Percentiles rank a stretch among this genome's conserved stretches.
These are phyloP conservation scores for Candida odintsovae DNA, from an alignment of 805 yeast genomes.

Conservation along the genomic window DNA sequence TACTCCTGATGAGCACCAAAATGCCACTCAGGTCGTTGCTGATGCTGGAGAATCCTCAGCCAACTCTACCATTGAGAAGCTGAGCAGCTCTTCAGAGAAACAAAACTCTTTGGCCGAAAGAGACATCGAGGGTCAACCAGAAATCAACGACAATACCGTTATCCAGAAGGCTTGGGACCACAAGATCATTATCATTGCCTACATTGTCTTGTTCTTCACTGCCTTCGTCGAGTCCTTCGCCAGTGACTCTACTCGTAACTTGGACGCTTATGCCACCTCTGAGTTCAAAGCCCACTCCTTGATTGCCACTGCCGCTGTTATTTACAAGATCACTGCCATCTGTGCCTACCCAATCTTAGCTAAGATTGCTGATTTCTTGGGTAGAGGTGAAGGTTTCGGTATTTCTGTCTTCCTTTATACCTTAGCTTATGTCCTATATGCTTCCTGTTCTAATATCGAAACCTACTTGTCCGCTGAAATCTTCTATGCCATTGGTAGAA, in stretches of 20 bases:
- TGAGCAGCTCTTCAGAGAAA: no score
- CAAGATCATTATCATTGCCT: no score
- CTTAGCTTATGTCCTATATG: slow-evolving; percentile 29
- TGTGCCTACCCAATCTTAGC: slow-evolving; percentile 33
- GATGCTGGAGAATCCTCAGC: no score
- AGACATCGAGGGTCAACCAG: no score
- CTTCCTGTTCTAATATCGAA: slow-evolving; percentile 27
- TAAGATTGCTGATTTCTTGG: slow-evolving; percentile 31
- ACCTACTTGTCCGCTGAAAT: slow-evolving; percentile 30
- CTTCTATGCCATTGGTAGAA: slow-evolving; percentile 32
- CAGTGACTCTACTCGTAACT: slow-evolving; percentile 19
- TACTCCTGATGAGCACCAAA: no score
- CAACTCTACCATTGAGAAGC: no score
- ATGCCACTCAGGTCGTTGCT: no score
- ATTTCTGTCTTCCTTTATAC: slow-evolving; percentile 26
- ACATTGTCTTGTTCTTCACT: neutral
- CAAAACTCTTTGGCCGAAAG: no score
- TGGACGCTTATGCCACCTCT: slow-evolving; percentile 29
- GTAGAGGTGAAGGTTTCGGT: slow-evolving; percentile 33
- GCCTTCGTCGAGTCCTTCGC: slow-evolving; percentile 26
- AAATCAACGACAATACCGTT: no score
- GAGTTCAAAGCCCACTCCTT: slow-evolving; percentile 31
- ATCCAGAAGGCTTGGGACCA: no score
- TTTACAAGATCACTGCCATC: slow-evolving; percentile 31
- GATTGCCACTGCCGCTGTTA: slow-evolving; percentile 32